A percentile compares a stretch with the other conserved stretches of the same genome.
Conservation (phyloP, 1,284 basidiomycete species). For the Ustilago loliicola region DNA sequence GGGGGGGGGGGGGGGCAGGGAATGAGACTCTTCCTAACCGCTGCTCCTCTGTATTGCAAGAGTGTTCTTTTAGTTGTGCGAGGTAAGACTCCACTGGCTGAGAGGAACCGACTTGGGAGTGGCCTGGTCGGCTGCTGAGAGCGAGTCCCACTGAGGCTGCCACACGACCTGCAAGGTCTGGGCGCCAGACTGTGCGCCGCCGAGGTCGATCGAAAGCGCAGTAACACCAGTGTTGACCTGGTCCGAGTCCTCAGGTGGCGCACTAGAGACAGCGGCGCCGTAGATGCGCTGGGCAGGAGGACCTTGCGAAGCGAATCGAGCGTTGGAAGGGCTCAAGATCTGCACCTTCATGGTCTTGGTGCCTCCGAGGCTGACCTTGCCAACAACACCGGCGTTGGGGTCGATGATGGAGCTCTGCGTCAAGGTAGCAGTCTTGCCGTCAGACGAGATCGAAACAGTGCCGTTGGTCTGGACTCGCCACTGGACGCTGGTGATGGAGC, state of each 20-base stretch:
- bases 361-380: conserved; percentile 54
- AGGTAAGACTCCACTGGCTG: conserved; percentile 63
- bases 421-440: conserved; percentile 76
- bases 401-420: conserved; percentile 74
- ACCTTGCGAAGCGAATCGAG: conserved; percentile 56
- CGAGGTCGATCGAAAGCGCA: conserved; percentile 81
- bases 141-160: conserved; percentile 68
- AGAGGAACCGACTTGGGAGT: conserved; percentile 63
- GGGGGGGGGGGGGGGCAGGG: too few species aligned
- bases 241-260: conserved; percentile 74
- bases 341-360: conserved; percentile 73
- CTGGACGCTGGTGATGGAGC: conserved; percentile 73
- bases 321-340: conserved; percentile 77
- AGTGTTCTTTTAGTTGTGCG: conserved; percentile 55
- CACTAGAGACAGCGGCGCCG: conserved; percentile 76
- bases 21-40: background rate
- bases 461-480: conserved; percentile 98
- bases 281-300: conserved; percentile 72
- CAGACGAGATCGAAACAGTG: conserved; percentile 71
- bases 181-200: conserved; percentile 34
- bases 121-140: conserved; percentile 53
- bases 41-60: conserved; percentile 5
- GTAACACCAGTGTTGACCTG: conserved; percentile 83
- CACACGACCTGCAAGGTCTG: conserved; percentile 74
- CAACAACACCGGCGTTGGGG: conserved; percentile 75